Conservation (phyloP, 1,139 yeast genomes). For the Magnusiomyces paraingens region DNA sequence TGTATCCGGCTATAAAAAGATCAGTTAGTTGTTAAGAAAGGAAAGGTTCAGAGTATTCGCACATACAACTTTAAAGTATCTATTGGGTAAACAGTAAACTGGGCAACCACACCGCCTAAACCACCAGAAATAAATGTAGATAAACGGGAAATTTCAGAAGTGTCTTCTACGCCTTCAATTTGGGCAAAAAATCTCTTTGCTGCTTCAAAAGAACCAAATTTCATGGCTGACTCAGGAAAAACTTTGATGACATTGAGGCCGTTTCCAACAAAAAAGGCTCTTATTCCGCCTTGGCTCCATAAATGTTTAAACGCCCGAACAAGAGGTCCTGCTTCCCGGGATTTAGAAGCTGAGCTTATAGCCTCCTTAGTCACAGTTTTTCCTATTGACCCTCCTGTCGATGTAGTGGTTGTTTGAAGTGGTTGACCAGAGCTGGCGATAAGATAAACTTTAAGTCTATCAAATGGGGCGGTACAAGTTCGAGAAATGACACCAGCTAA, state of each 20-base stretch:
- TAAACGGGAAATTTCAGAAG: slow-evolving; percentile 61
- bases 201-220: slow-evolving; percentile 91
- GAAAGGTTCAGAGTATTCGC: background rate
- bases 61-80: slow-evolving; percentile 76
- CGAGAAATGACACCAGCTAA: slow-evolving; percentile 94
- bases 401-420: slow-evolving; percentile 12
- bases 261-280: slow-evolving; percentile 88
- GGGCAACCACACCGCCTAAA: slow-evolving; percentile 89
- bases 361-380: slow-evolving; percentile 16
- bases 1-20: slow-evolving; percentile 33
- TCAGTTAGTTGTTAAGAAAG: slow-evolving; percentile 42
- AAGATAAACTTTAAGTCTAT: slow-evolving; percentile 83
- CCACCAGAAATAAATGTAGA: slow-evolving; percentile 94
- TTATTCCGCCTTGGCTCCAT: slow-evolving; percentile 83
- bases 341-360: slow-evolving; percentile 10
- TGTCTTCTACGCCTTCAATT: slow-evolving; percentile 71
- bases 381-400: slow-evolving; percentile 14
- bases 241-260: slow-evolving; percentile 91
- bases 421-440: slow-evolving; percentile 77
- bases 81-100: slow-evolving; percentile 89
- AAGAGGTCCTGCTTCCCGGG: slow-evolving; percentile 21
- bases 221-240: slow-evolving; percentile 96
- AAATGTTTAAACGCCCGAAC: slow-evolving; percentile 61
- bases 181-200: slow-evolving; percentile 70
- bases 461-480: slow-evolving; percentile 96